These are phyloP conservation scores for Talaromyces verruculosus DNA, from an alignment of 2,329 filamentous ascomycete species.

Conservation along the genomic window DNA sequence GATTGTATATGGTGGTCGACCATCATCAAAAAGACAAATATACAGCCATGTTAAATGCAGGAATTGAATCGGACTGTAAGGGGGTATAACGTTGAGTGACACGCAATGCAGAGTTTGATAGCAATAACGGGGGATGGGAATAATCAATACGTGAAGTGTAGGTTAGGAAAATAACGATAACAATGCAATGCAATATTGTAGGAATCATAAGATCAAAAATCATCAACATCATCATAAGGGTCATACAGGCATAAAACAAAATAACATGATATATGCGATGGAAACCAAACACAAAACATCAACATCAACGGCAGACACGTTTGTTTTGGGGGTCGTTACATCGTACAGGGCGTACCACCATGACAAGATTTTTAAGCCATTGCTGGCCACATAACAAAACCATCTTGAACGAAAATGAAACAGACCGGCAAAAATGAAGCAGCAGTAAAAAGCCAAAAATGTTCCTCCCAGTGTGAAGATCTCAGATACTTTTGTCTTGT, in stretches of 20 bases:
- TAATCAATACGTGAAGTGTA: slow-evolving; percentile 2
- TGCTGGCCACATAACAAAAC: slow-evolving; percentile 19
- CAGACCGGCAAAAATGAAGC: slow-evolving; percentile 16
- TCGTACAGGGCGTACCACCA: slow-evolving; percentile 38
- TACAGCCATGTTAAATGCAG: slow-evolving; percentile 10
- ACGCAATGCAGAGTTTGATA: slow-evolving; percentile 16
- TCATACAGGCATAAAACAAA: slow-evolving; percentile 22
- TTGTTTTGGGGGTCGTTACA: slow-evolving; percentile 36
- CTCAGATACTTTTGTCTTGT: slow-evolving; percentile 18
- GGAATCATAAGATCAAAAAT: slow-evolving; percentile 9
- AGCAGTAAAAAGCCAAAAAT: slow-evolving; percentile 23
- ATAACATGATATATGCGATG: slow-evolving; percentile 20
- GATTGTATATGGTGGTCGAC: slow-evolving; percentile 5
- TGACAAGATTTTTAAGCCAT: slow-evolving; percentile 21
- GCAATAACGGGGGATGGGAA: not conserved
- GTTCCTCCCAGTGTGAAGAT: slow-evolving; percentile 25
- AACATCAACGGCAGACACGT: slow-evolving; percentile 21
- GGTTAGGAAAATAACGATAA: not conserved
- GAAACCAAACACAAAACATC: slow-evolving; percentile 15
- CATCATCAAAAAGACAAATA: slow-evolving; percentile 8
- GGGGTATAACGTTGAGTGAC: slow-evolving; percentile 21
- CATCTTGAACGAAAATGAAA: slow-evolving; percentile 18
- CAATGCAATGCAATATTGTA: slow-evolving; percentile 22
- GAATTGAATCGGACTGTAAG: slow-evolving; percentile 10
- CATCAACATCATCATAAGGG: slow-evolving; percentile 22